These are phyloP conservation scores for Prototheca cutis DNA, from an alignment of 163 green algal species.

Conservation along the genomic window DNA sequence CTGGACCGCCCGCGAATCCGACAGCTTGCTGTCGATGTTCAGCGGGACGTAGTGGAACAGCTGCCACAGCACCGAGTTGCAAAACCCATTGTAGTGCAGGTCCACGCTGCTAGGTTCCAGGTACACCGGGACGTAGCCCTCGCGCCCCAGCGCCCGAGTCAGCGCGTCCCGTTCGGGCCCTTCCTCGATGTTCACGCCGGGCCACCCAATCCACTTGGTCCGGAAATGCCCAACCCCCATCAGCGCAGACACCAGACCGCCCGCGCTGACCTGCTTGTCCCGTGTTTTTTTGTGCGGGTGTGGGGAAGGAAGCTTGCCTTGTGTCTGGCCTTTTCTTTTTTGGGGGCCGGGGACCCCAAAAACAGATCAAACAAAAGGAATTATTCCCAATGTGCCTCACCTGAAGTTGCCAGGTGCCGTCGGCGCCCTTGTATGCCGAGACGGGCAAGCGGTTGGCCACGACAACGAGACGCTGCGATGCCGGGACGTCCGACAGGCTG, in stretches of 20 bases:
- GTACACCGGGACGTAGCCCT: constrained; percentile 83
- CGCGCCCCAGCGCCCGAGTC: constrained; percentile 40
- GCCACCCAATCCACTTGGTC: constrained; percentile 93
- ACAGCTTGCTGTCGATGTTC: constrained; percentile 80
- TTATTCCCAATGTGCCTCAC: too few relatives aligned
- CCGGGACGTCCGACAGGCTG: neutral
- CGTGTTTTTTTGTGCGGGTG: too few relatives aligned
- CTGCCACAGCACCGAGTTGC: constrained; percentile 95
- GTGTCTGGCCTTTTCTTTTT: too few relatives aligned
- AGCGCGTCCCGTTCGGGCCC: constrained; percentile 62
- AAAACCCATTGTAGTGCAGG: constrained; percentile 77
- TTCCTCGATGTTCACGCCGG: constrained; percentile 70
- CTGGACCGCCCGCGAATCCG: constrained; percentile 73
- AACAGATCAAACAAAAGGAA: too few relatives aligned
- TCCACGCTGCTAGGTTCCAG: constrained; percentile 67
- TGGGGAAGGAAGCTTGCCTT: too few relatives aligned
- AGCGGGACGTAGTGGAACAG: constrained; percentile 98
- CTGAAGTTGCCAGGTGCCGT: constrained; percentile 77
- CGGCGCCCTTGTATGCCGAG: constrained; percentile 53
- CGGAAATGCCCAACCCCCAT: constrained; percentile 84
- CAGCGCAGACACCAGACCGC: constrained; percentile 86
- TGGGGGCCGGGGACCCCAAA: too few relatives aligned
- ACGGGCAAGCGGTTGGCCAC: constrained; percentile 95
- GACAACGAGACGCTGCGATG: constrained; percentile 61
- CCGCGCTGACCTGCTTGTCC: constrained; percentile 76